Evolutionary conservation across 2,329 filamentous ascomycete species (phyloP).

Genomic region (Pseudovirgaria hyperparasitica): DNA sequence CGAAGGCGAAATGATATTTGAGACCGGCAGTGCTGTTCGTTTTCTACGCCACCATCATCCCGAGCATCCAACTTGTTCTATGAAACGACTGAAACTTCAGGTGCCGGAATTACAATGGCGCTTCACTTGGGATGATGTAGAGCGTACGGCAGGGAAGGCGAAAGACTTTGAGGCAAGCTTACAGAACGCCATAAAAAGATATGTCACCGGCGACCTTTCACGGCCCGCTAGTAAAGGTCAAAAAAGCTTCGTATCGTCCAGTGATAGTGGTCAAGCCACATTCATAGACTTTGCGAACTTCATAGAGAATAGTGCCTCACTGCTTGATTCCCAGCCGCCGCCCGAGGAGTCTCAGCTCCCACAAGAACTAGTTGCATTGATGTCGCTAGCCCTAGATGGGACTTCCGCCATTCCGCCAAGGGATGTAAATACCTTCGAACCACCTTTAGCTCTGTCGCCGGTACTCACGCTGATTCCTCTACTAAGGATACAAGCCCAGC

Average conservation of each 20-base stretch:
- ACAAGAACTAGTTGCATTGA: no score
- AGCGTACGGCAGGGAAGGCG: constrained; percentile 49
- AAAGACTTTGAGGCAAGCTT: constrained; percentile 35
- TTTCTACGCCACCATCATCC: constrained; percentile 60
- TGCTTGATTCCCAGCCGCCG: no score
- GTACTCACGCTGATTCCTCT: constrained; percentile 65
- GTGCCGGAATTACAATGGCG: constrained; percentile 54
- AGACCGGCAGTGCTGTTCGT: constrained; percentile 63
- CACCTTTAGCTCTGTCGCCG: constrained; percentile 45
- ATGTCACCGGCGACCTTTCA: constrained; percentile 5
- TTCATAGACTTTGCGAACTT: no score
- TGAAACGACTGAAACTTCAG: constrained; percentile 34
- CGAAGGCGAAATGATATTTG: constrained; percentile 60
- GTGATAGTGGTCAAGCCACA: no score
- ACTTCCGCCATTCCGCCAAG: no score
- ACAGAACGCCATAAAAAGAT: constrained; percentile 16
- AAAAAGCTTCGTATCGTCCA: no score
- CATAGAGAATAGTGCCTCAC: no score
- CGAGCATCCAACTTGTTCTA: constrained; percentile 51
- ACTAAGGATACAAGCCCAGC: constrained; percentile 57
- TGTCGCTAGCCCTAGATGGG: no score
- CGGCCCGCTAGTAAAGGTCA: background rate
- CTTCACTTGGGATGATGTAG: constrained; percentile 59
- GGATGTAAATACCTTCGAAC: constrained; percentile 21
- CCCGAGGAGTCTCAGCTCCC: no score